Evolutionary conservation across 257 asterid species (phyloP).

Genomic region (Capsicum chinense): DNA sequence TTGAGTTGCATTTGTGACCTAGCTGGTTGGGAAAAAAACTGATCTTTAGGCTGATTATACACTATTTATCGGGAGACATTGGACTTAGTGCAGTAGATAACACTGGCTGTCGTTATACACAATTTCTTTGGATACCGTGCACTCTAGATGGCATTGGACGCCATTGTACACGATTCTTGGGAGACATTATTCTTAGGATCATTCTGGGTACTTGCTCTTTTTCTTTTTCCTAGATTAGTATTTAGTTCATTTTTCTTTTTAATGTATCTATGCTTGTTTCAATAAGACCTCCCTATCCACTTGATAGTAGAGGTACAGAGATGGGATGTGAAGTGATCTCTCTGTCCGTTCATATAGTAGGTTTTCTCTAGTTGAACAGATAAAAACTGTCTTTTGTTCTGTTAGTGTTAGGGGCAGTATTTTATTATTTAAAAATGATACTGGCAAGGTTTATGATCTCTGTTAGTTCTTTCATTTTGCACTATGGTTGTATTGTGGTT

Average conservation of each 20-base stretch:
- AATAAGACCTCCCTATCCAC: background rate
- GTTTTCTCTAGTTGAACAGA: slow-evolving; percentile 2
- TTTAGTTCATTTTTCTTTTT: slow-evolving; percentile 13
- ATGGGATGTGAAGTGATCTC: background rate
- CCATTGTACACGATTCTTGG: background rate
- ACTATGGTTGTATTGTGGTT: background rate
- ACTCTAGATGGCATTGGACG: background rate
- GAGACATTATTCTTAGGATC: background rate
- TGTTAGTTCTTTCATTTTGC: background rate
- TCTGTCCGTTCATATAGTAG: background rate
- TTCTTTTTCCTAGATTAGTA: background rate
- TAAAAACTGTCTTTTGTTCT: slow-evolving; percentile 11
- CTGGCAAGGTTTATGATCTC: background rate
- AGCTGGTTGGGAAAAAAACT: background rate
- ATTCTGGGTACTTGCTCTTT: background rate
- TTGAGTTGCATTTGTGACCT: background rate
- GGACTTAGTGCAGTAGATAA: background rate
- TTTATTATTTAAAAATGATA: background rate
- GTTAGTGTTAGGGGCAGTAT: background rate
- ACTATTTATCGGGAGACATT: background rate
- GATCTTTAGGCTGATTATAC: background rate
- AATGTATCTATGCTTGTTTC: background rate
- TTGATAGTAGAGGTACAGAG: background rate
- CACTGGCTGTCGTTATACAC: background rate
- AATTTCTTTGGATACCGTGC: background rate